Conservation (phyloP, 1,284 basidiomycete species). For the Chalciporus sp. region DNA sequence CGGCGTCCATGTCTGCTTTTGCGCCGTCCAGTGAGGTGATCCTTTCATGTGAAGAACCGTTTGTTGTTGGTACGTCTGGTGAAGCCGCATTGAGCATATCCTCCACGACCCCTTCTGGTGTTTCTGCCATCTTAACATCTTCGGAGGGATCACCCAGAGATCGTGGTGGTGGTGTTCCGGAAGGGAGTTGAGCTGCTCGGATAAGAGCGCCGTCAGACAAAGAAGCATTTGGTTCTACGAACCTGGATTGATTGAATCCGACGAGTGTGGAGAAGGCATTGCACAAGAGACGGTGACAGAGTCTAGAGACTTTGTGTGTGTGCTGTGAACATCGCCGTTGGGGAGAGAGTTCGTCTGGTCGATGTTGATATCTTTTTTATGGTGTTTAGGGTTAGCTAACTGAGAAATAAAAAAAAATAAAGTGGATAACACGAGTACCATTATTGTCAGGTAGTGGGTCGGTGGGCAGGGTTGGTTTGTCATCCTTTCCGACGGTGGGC, state of each 20-base stretch:
- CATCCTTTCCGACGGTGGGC: conserved; percentile 32
- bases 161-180: conserved; percentile 51
- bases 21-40: conserved; percentile 25
- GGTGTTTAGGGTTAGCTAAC: conserved; percentile 50
- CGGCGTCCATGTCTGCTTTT: conserved; percentile 36
- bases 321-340: conserved; percentile 66
- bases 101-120: conserved; percentile 25
- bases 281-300: conserved; percentile 31
- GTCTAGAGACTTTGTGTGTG: conserved; percentile 46
- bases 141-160: conserved; percentile 48
- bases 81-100: conserved; percentile 18
- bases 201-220: conserved; percentile 26
- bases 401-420: conserved; percentile 33
- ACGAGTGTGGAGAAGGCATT: conserved; percentile 47
- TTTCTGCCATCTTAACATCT: conserved; percentile 54
- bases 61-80: conserved; percentile 4
- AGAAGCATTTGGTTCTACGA: conserved; percentile 28
- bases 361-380: conserved; percentile 56
- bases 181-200: conserved; percentile 46
- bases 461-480: conserved; percentile 36
- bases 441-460: conserved; percentile 37
- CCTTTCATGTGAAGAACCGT: conserved; percentile 18
- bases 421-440: conserved; percentile 37
- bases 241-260: conserved; percentile 54
- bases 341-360: conserved; percentile 54